Evolutionary conservation across 148 eudicot genomes (phyloP).

Genomic region (Oxyria digyna): DNA sequence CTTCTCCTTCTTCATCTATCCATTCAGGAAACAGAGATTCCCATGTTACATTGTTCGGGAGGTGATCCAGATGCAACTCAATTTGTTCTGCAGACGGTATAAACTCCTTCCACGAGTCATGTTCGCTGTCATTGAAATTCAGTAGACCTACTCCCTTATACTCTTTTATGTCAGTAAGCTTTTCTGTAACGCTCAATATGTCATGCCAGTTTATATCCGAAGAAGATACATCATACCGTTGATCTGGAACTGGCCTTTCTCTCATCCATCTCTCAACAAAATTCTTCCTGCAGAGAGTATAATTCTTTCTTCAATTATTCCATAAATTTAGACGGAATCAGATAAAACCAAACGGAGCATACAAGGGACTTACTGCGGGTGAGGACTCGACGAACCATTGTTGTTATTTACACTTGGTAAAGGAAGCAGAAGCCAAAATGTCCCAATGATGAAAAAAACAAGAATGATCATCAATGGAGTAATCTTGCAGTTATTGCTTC

Average conservation of each 20-base stretch:
- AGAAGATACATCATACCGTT: conserved; percentile 45
- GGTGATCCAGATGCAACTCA: conserved; percentile 38
- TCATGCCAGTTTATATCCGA: conserved; percentile 47
- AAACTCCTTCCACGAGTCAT: conserved; percentile 43
- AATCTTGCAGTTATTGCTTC: conserved; percentile 41
- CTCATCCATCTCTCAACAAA: conserved; percentile 47
- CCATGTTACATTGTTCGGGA: conserved; percentile 55
- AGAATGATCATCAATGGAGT: conserved; percentile 42
- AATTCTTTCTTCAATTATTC: not conserved
- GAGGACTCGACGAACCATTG: conserved; percentile 30
- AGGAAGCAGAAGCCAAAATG: conserved; percentile 39
- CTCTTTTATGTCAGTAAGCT: conserved; percentile 41
- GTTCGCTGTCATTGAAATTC: conserved; percentile 59
- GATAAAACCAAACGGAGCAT: not conserved
- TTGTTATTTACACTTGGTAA: conserved; percentile 55
- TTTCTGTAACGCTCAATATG: conserved; percentile 33
- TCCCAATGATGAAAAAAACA: conserved; percentile 45
- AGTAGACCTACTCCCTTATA: conserved; percentile 65
- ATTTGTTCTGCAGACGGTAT: conserved; percentile 71
- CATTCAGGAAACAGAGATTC: conserved; percentile 87
- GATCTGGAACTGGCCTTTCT: conserved; percentile 36
- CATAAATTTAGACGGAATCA: not conserved
- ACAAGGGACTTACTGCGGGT: conserved; percentile 31
- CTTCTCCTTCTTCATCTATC: conserved; percentile 92
- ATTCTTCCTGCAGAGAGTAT: conserved; percentile 33